Base-by-base conservation (phyloP, 2,329 filamentous ascomycete species). In the Berkeleyomyces rouxiae region DNA sequence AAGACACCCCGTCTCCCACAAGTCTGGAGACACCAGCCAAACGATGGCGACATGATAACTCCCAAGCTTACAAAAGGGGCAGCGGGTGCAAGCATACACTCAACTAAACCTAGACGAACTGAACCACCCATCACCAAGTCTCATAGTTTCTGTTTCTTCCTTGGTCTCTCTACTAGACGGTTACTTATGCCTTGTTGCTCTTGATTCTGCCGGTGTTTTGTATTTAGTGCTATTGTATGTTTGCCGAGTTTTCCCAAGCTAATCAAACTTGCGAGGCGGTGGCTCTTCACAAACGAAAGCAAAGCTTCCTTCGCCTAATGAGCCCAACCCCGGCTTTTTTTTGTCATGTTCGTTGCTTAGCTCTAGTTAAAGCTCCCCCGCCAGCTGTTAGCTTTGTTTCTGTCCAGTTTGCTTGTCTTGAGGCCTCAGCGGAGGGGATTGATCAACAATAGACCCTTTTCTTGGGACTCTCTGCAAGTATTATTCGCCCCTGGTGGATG, bases 261-360 rank as follows among this genome's bases (percentile, higher is more conserved):
- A 55, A 55, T 55, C 51, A 55, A 55, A 55, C 51, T 55, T 55
- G 33, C 5, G 51, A 55, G 51, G 33, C 51, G 51, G 51, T 55
- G 51, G 51, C 51, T 55, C 51, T 55, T 39, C 33, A 36, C 51
- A 55, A 39, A 39, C 51, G 33, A 55, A 55, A 55, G 33, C 33
- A 37, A 55, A 55, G 39, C 39, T 55, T 37, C 51, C 51, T 55
- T 55, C 51, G 33, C 39, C 51, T 55, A 55, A 55, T 23, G 23
- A 55, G 10, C 51, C 42, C 51, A 55, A 55, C 51, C 51, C 51
- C 51, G 33, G 51, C 33, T 39, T 37, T 55, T 23, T 23, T 23
- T 55, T 13, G 33, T 39, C 51, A 39, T 37, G 33, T 55, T 55
- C 51, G 51, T 55, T 55, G 51, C 51, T 55, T 37, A 36, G 51